These are phyloP conservation scores for Aureoboletus auriporus DNA, from an alignment of 768 basidiomycete species.

Conservation along the genomic window DNA sequence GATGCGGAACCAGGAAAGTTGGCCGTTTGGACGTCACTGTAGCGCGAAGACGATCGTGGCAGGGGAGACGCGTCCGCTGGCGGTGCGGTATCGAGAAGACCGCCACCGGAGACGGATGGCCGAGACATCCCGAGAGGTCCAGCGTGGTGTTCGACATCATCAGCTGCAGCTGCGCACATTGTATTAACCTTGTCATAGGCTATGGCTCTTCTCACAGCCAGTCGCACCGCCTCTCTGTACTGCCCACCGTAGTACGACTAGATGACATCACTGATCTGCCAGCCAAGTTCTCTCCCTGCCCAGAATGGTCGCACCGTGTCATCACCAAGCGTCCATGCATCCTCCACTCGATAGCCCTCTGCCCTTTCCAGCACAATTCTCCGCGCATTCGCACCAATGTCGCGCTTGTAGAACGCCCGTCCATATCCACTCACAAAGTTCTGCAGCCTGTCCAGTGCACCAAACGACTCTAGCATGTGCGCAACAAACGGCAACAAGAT, in stretches of 20 bases:
- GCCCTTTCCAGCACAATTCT: slow-evolving; percentile 44
- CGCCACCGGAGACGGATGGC: slow-evolving; percentile 25
- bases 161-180: no score
- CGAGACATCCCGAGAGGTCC: background rate
- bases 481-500: slow-evolving; percentile 89
- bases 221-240: slow-evolving; percentile 22
- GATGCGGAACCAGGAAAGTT: slow-evolving; percentile 25
- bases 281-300: slow-evolving; percentile 76
- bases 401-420: slow-evolving; percentile 68
- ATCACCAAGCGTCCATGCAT: slow-evolving; percentile 40
- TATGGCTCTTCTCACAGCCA: slow-evolving; percentile 18
- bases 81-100: slow-evolving; percentile 44
- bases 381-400: slow-evolving; percentile 26
- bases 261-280: slow-evolving; percentile 47
- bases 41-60: slow-evolving; percentile 44
- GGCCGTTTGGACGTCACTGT: slow-evolving; percentile 50
- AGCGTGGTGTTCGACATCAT: no score
- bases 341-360: slow-evolving; percentile 38
- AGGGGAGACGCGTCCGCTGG: slow-evolving; percentile 55
- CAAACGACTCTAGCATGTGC: slow-evolving; percentile 82
- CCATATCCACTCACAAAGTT: slow-evolving; percentile 80
- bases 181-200: no score
- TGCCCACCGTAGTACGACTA: slow-evolving; percentile 11
- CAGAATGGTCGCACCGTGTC: slow-evolving; percentile 79
- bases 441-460: slow-evolving; percentile 76